phyloP scores from a whole-genome alignment of 2,329 filamentous ascomycete genomes.

The Penicillium oxalicum region DNA sequence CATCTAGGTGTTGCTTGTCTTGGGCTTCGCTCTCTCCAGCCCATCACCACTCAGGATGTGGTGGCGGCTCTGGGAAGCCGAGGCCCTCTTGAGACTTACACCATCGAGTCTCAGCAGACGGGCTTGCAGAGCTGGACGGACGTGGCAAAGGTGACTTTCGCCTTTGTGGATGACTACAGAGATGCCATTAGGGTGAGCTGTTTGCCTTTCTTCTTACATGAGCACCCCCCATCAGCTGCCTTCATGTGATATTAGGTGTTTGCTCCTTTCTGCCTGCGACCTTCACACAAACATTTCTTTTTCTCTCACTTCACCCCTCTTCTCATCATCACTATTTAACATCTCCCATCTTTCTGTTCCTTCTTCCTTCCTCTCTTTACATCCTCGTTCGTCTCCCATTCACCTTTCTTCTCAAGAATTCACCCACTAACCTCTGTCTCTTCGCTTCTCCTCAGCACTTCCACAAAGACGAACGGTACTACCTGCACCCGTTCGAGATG shows the following conservation, averaged over 20 bases:
- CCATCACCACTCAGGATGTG: conserved; percentile 9
- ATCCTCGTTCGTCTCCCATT: background rate
- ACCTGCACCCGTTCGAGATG: conserved; percentile 14
- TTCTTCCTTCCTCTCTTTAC: background rate
- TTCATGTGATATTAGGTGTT: too few species aligned
- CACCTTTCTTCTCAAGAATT: background rate
- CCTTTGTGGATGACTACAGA: conserved; percentile 20
- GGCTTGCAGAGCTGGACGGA: conserved; percentile 1
- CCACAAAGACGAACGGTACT: conserved; percentile 14
- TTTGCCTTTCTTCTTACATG: background rate
- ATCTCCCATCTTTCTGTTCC: background rate
- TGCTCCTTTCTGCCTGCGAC: background rate
- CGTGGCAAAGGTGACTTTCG: conserved; percentile 19
- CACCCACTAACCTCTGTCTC: background rate
- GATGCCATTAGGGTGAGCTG: conserved; percentile 22
- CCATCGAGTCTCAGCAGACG: conserved; percentile 4
- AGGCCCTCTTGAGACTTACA: conserved; percentile 13
- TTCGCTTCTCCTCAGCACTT: conserved; percentile 9
- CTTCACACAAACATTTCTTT: background rate
- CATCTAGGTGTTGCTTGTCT: conserved; percentile 16
- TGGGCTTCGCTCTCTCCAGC: conserved; percentile 10
- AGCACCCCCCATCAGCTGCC: too few species aligned
- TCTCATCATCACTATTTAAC: background rate
- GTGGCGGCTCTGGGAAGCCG: conserved; percentile 6
- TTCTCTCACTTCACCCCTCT: background rate